These are phyloP conservation scores for Trichosporon asahii DNA, from an alignment of 1,284 basidiomycete species.

Conservation along the genomic window DNA sequence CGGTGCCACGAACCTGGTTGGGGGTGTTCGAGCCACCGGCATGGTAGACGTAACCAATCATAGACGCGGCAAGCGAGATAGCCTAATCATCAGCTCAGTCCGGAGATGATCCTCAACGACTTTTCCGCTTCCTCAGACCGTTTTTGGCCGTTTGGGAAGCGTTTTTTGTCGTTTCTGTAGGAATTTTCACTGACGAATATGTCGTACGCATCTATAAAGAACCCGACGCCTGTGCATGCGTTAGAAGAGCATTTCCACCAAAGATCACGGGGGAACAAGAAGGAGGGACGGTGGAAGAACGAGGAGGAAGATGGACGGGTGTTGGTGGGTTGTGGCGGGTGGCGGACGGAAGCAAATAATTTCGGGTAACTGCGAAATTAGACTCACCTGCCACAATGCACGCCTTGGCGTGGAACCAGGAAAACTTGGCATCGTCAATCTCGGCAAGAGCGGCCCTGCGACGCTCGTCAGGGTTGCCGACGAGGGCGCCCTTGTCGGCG, in stretches of 20 bases:
- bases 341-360: neutral
- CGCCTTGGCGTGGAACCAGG: slow-evolving; percentile 55
- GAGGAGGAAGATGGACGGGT: neutral
- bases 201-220: slow-evolving; percentile 54
- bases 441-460: slow-evolving; percentile 69
- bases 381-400: slow-evolving; percentile 52
- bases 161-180: neutral
- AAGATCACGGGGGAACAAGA: neutral
- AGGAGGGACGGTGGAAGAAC: neutral
- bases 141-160: neutral
- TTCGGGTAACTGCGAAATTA: neutral
- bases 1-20: slow-evolving; percentile 53
- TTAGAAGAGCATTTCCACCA: slow-evolving; percentile 3
- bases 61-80: slow-evolving; percentile 68
- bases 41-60: slow-evolving; percentile 74
- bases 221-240: slow-evolving; percentile 37
- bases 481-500: slow-evolving; percentile 10
- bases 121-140: too few relatives aligned
- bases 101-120: neutral
- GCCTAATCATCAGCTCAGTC: neutral
- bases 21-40: slow-evolving; percentile 49
- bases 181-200: slow-evolving; percentile 35
- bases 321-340: neutral
- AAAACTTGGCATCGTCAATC: slow-evolving; percentile 71
- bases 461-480: slow-evolving; percentile 47